phyloP scores from a whole-genome alignment of 1,139 yeast genomes.

The Pichia sp. region DNA sequence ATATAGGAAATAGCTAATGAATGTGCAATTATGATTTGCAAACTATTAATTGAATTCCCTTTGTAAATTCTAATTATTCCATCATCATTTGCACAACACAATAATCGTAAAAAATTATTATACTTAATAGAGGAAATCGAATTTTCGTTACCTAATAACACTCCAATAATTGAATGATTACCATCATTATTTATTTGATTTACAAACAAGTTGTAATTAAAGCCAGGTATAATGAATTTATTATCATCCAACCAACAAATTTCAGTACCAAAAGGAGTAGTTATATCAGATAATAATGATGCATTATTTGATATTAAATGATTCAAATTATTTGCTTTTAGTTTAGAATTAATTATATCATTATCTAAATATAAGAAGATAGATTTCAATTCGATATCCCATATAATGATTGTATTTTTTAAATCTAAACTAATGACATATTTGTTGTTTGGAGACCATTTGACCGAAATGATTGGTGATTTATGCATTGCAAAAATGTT shows the following conservation, averaged over 20 bases:
- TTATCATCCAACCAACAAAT: conserved; percentile 67
- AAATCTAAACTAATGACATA: conserved; percentile 38
- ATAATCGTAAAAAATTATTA: conserved; percentile 42
- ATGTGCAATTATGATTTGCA: conserved; percentile 42
- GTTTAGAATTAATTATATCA: not conserved
- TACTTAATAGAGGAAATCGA: conserved; percentile 53
- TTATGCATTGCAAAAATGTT: conserved; percentile 51
- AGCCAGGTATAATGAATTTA: conserved; percentile 66
- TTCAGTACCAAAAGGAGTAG: conserved; percentile 37
- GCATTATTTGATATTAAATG: not conserved
- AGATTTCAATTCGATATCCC: conserved; percentile 49
- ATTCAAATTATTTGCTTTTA: not conserved
- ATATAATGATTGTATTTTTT: conserved; percentile 39
- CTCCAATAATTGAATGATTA: conserved; percentile 46
- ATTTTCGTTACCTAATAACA: conserved; percentile 62
- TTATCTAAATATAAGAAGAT: conserved; percentile 39
- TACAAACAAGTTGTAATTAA: conserved; percentile 50
- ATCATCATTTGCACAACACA: conserved; percentile 78
- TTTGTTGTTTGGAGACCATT: conserved; percentile 44
- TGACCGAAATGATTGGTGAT: conserved; percentile 43
- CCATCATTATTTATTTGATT: conserved; percentile 43
- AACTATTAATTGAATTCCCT: conserved; percentile 46
- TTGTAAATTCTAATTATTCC: conserved; percentile 67
- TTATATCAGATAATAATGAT: too few species aligned
- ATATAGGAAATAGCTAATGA: conserved; percentile 51